These are phyloP conservation scores for Talaromyces proteolyticus DNA, from an alignment of 495 filamentous ascomycete genomes.

Conservation along the genomic window DNA sequence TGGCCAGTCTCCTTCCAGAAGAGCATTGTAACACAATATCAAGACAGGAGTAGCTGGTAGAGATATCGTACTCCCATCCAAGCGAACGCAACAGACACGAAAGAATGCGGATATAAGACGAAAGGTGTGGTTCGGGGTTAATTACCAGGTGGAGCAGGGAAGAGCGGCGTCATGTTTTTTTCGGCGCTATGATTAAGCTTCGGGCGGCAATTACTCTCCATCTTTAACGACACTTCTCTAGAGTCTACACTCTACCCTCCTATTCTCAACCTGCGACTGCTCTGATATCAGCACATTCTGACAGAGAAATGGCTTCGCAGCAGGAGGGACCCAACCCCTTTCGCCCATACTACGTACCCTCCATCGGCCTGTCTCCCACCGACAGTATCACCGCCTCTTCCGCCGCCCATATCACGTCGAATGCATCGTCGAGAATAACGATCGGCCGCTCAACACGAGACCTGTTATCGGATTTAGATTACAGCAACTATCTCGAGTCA, in stretches of 20 bases:
- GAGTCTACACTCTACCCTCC: no score
- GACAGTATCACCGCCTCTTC: constrained; percentile 40
- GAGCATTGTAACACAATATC: constrained; percentile 28
- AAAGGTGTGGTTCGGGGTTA: not conserved
- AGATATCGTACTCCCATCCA: no score
- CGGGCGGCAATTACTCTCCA: no score
- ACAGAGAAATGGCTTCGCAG: constrained; percentile 4
- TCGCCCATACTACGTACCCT: constrained; percentile 90
- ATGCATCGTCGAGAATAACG: constrained; percentile 30
- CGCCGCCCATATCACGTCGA: constrained; percentile 38
- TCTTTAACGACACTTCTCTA: no score
- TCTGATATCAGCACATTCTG: no score
- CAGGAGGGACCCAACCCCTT: constrained; percentile 68
- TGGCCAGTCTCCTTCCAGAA: constrained; percentile 31
- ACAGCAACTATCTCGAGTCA: constrained; percentile 77
- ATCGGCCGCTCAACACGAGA: constrained; percentile 76
- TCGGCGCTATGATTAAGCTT: no score
- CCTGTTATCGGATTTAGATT: constrained; percentile 82
- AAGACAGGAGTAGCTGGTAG: no score
- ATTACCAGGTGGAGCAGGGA: not conserved
- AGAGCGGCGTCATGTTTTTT: no score
- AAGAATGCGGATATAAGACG: not conserved
- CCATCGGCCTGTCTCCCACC: constrained; percentile 52
- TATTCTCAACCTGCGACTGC: no score
- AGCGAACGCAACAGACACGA: no score